These are phyloP conservation scores for Lactarius quietus DNA, from an alignment of 768 basidiomycete genomes.

Conservation along the genomic window DNA sequence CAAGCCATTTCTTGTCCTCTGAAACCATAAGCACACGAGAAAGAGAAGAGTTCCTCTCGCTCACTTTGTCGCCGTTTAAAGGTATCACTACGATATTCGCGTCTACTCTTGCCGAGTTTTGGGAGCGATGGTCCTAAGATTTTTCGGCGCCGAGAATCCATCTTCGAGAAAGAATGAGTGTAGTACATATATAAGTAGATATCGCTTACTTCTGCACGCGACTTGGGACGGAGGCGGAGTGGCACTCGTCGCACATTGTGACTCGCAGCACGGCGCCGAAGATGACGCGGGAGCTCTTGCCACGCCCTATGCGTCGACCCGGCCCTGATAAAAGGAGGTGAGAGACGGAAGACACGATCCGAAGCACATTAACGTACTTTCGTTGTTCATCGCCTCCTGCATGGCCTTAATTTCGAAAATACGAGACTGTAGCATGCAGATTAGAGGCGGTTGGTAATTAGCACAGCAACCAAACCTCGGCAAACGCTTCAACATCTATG, in stretches of 20 bases:
- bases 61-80: conserved; percentile 75
- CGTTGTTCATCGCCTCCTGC: conserved; percentile 79
- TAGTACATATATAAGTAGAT: background rate
- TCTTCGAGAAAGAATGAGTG: conserved; percentile 36
- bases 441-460: background rate
- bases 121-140: conserved; percentile 45
- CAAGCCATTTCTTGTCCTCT: conserved; percentile 91
- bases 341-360: background rate
- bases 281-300: conserved; percentile 89
- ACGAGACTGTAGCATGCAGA: conserved; percentile 53
- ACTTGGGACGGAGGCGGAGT: conserved; percentile 73
- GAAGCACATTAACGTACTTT: conserved; percentile 41
- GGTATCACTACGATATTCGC: conserved; percentile 52
- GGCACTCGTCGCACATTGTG: conserved; percentile 94
- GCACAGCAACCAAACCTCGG: conserved; percentile 50
- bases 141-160: conserved; percentile 48
- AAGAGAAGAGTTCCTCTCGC: conserved; percentile 14
- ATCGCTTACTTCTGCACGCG: conserved; percentile 67
- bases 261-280: conserved; percentile 89
- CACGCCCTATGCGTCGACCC: conserved; percentile 79
- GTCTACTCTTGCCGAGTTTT: conserved; percentile 61
- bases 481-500: conserved; percentile 86
- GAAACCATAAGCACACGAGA: background rate
- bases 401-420: conserved; percentile 89
- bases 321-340: conserved; percentile 39